Percentiles rank a stretch among this genome's conserved stretches.
phyloP scores from a whole-genome alignment of 2,329 filamentous ascomycete genomes.

The Calonectria honghensis region DNA sequence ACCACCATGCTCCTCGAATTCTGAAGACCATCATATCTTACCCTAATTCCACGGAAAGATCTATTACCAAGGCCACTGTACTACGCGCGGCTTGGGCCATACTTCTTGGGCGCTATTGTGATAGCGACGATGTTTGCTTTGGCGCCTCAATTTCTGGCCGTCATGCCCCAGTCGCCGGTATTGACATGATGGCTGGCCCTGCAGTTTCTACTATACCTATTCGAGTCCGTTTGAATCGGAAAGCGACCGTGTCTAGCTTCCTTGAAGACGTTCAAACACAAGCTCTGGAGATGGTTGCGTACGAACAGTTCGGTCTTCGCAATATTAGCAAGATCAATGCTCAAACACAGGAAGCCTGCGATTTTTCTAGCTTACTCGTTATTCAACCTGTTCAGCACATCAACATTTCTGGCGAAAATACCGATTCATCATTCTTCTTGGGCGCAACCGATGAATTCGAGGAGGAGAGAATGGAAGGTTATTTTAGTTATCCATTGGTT shows the following conservation, averaged over 20 bases:
- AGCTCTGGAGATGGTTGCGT: conserved; percentile 42
- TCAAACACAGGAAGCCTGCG: conserved; percentile 30
- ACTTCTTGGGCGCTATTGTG: conserved; percentile 66
- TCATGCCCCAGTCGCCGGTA: conserved; percentile 44
- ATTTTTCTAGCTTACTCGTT: conserved; percentile 40
- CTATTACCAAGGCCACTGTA: conserved; percentile 50
- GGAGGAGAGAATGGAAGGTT: conserved; percentile 20
- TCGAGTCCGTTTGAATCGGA: conserved; percentile 51
- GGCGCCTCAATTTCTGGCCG: conserved; percentile 66
- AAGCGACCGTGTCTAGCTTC: conserved; percentile 60
- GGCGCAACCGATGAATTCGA: not conserved
- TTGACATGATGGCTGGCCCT: conserved; percentile 52
- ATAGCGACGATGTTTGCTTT: conserved; percentile 62
- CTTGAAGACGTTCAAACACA: conserved; percentile 58
- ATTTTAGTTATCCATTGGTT: conserved; percentile 20
- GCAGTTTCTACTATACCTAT: conserved; percentile 60
- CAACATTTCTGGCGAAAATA: conserved; percentile 47
- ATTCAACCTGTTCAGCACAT: conserved; percentile 15
- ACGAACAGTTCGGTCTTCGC: conserved; percentile 45
- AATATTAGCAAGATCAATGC: conserved; percentile 45
- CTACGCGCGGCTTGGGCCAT: conserved; percentile 68
- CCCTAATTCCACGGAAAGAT: conserved; percentile 67
- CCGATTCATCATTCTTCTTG: conserved; percentile 3
- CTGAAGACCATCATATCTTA: conserved; percentile 53
- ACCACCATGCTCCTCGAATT: not conserved